Conservation (phyloP, 257 asterid genomes). For the Knoxia roxburghii region DNA sequence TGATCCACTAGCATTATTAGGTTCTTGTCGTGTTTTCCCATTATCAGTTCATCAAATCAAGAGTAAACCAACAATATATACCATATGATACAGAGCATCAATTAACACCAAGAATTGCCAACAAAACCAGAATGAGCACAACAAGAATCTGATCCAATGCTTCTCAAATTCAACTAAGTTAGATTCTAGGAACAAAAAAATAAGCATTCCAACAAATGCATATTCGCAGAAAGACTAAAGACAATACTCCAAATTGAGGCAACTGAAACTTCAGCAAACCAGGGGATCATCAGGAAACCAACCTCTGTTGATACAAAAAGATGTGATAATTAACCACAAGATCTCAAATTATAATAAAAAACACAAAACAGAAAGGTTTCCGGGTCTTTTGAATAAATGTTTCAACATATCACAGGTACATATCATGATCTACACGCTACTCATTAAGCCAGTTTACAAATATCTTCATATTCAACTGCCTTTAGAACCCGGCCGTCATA, state of each 20-base stretch:
- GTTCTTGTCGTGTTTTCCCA: too few species aligned
- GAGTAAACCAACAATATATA: too few species aligned
- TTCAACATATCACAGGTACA: background rate
- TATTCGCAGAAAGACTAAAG: background rate
- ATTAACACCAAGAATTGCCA: too few species aligned
- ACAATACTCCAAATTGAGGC: background rate
- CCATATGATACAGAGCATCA: too few species aligned
- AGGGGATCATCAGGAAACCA: background rate
- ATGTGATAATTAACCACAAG: background rate
- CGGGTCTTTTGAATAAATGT: background rate
- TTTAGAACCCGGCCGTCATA: conserved; percentile 80
- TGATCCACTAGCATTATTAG: too few species aligned
- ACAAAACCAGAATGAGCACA: too few species aligned
- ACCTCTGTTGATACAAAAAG: background rate
- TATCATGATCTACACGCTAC: background rate
- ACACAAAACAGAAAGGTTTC: background rate
- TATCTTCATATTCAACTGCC: conserved; percentile 85
- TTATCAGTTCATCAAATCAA: too few species aligned
- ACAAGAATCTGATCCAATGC: background rate
- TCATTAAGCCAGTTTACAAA: conserved; percentile 63
- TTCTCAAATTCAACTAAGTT: too few species aligned
- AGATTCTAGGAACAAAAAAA: background rate
- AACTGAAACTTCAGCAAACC: background rate
- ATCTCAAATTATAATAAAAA: background rate
- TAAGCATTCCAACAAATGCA: background rate